Base-by-base conservation (phyloP, 495 filamentous ascomycete genomes). In the Daldinia grandis region DNA sequence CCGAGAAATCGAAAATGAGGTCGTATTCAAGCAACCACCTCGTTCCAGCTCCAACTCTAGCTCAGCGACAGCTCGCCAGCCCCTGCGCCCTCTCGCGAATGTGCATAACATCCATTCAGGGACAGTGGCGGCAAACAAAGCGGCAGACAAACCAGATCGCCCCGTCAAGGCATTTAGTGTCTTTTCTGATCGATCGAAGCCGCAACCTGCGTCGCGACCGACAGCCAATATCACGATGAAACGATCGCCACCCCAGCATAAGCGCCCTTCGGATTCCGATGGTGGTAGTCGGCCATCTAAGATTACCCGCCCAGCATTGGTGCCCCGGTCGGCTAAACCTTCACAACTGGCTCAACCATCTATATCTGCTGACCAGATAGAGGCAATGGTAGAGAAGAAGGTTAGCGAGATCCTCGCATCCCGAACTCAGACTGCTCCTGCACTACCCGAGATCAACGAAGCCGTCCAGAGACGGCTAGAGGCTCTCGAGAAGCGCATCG, bases 1-100 rank as follows among this genome's bases (percentile, higher is more conserved):
- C 8, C 89, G 92, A 62, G 95, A 97, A 74, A 89, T 97, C 42
- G 94, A 98, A 77, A 97, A 98, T 75, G 93, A 96, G 73, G 89
- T 94, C 0, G 87, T 96, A 25, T 93, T 90, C 81, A 92, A 92
- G 72, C 89, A 90, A 14, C 87, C 87, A 21, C 86, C 88, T 4
- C 85, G 88, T 54, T 78, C 81, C 19, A 85, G 82, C 33, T 83
- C 87, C 0, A 67, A 86, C 8, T 64, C 71, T 1, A 84, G 85
- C 24, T 53, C 78, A 2, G 81, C 79, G 7, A 81, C 89, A 5
- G 76, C 84, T 51, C 86, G 94, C 2, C 94, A 97, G 75, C 93
- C 94, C 5, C 78, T 97, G 40, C 86, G 92, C 47, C 88, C 92
- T 7, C 81, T 97, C 7, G 86, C 88, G 19, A 89, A 88, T 69